phyloP scores from a whole-genome alignment of 1,284 basidiomycete genomes.

The Pyrrhoderma lamaoense region DNA sequence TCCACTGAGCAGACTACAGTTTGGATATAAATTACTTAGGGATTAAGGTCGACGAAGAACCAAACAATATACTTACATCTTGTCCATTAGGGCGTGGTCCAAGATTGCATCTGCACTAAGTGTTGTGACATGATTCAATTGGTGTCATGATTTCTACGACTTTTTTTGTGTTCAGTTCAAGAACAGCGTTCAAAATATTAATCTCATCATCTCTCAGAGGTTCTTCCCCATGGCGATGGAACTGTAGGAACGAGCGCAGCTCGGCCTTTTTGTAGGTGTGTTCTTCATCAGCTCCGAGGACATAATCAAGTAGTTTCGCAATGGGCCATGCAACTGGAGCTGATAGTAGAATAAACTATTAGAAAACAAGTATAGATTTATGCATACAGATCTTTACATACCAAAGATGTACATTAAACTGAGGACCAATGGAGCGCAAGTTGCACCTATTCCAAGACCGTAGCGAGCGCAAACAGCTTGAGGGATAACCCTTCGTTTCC shows the following conservation, averaged over 20 bases:
- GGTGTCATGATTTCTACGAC: conserved; percentile 86
- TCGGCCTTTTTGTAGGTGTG: conserved; percentile 90
- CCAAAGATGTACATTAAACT: conserved; percentile 75
- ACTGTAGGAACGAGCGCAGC: conserved; percentile 88
- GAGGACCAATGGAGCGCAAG: conserved; percentile 77
- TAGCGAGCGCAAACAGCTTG: conserved; percentile 84
- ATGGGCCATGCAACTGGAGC: conserved; percentile 86
- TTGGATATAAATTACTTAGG: neutral
- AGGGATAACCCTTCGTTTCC: conserved; percentile 69
- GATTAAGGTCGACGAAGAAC: neutral
- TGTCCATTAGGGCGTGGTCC: conserved; percentile 73
- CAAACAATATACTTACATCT: conserved; percentile 40
- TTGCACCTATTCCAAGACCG: conserved; percentile 84
- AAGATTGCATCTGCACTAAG: conserved; percentile 73
- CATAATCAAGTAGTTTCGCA: conserved; percentile 77
- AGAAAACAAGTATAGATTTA: neutral
- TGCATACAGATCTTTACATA: conserved; percentile 26
- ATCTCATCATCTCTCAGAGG: conserved; percentile 88
- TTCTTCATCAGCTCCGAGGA: conserved; percentile 64
- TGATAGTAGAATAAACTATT: conserved; percentile 24
- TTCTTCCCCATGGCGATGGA: conserved; percentile 82
- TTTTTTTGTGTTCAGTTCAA: conserved; percentile 80
- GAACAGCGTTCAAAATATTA: conserved; percentile 79
- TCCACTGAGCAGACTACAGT: conserved; percentile 59
- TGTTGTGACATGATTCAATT: conserved; percentile 75